Evolutionary conservation across 495 filamentous ascomycete species (phyloP).

Genomic region (Pyrenopolyporus hunteri): DNA sequence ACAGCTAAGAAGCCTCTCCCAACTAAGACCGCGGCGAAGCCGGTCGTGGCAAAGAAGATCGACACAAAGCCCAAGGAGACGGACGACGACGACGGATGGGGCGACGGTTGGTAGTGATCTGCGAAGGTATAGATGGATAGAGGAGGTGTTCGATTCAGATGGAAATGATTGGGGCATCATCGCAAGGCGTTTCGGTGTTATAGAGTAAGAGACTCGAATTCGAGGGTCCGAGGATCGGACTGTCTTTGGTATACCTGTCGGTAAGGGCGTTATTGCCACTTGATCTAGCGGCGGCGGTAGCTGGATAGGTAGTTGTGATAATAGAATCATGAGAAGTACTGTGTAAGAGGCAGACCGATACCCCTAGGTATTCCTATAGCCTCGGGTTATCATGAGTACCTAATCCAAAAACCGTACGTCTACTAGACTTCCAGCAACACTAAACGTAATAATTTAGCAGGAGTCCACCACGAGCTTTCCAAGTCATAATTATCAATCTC

Average conservation of each 20-base stretch:
- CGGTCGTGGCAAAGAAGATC: conserved; percentile 53
- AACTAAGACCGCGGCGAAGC: conserved; percentile 42
- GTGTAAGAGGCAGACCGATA: too few relatives aligned
- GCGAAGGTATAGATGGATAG: not conserved
- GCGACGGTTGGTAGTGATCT: conserved; percentile 64
- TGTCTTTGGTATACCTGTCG: conserved; percentile 2
- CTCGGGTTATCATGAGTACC: too few relatives aligned
- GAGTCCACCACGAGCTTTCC: too few relatives aligned
- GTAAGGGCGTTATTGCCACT: not conserved
- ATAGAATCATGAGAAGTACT: not conserved
- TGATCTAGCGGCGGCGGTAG: too few relatives aligned
- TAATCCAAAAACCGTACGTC: too few relatives aligned
- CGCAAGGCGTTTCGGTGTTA: conserved; percentile 28
- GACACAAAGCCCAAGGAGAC: conserved; percentile 62
- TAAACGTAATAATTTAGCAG: too few relatives aligned
- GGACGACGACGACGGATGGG: conserved; percentile 69
- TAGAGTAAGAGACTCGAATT: not conserved
- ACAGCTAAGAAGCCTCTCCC: conserved; percentile 45
- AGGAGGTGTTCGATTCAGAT: not conserved
- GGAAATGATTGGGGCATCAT: not conserved
- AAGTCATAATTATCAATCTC: too few relatives aligned
- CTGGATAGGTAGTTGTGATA: not conserved
- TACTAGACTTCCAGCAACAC: too few relatives aligned
- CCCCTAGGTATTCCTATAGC: too few relatives aligned
- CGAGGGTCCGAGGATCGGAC: not conserved